A percentile compares a stretch with the other conserved stretches of the same genome.
phyloP scores from a whole-genome alignment of 1,139 yeast genomes.

The Geotrichum klebahnii region DNA sequence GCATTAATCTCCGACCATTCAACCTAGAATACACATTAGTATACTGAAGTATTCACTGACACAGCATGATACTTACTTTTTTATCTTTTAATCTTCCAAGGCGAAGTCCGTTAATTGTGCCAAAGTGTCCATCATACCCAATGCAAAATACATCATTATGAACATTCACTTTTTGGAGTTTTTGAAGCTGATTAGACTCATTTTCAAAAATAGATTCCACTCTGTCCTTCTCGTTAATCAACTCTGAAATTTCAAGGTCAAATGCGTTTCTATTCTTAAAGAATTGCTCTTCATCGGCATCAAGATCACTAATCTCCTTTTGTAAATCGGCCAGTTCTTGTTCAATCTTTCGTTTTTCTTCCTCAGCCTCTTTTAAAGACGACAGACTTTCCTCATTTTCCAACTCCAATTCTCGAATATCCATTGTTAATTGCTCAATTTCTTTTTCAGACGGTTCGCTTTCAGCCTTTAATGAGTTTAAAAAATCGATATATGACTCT shows the following conservation, averaged over 20 bases:
- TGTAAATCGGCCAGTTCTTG: slow-evolving; percentile 40
- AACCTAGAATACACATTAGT: slow-evolving; percentile 36
- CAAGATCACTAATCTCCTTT: slow-evolving; percentile 39
- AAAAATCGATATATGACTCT: slow-evolving; percentile 68
- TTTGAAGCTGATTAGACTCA: slow-evolving; percentile 62
- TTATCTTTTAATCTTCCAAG: slow-evolving; percentile 60
- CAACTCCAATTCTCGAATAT: slow-evolving; percentile 39
- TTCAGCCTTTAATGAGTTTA: slow-evolving; percentile 63
- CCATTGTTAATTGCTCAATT: slow-evolving; percentile 44
- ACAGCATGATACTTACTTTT: slow-evolving; percentile 25
- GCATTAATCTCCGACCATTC: slow-evolving; percentile 93
- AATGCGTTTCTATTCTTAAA: slow-evolving; percentile 49
- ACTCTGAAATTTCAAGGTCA: slow-evolving; percentile 49
- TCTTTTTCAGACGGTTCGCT: slow-evolving; percentile 46
- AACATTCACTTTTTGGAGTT: slow-evolving; percentile 69
- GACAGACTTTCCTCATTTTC: slow-evolving; percentile 29
- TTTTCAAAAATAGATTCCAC: slow-evolving; percentile 59
- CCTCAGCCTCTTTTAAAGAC: slow-evolving; percentile 29
- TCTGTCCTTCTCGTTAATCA: slow-evolving; percentile 54
- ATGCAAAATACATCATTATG: slow-evolving; percentile 78
- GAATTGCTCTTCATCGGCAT: slow-evolving; percentile 45
- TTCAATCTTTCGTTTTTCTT: slow-evolving; percentile 33
- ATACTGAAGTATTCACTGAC: not conserved
- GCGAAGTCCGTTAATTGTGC: slow-evolving; percentile 80
- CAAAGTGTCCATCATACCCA: slow-evolving; percentile 77